phyloP scores from a whole-genome alignment of 495 filamentous ascomycete genomes.

The Pyronema omphalodes region DNA sequence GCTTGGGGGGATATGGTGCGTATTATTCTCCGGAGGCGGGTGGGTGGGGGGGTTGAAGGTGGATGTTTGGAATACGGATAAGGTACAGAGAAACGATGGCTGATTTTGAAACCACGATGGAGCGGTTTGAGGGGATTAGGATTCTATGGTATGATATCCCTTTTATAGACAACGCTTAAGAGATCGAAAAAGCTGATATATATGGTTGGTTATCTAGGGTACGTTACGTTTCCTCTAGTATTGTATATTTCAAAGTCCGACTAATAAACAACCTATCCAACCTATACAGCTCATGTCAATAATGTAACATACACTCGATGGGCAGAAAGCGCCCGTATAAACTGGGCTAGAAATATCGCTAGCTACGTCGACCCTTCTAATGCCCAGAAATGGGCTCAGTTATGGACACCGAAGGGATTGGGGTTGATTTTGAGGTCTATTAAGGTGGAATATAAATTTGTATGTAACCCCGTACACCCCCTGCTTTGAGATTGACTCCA shows the following conservation, averaged over 20 bases:
- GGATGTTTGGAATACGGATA: too few species aligned
- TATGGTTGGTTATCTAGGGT: background rate
- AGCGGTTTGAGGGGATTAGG: constrained; percentile 25
- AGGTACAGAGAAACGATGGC: too few species aligned
- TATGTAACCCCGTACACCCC: too few species aligned
- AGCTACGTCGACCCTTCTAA: constrained; percentile 47
- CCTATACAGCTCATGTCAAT: constrained; percentile 60
- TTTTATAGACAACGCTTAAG: background rate
- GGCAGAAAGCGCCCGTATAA: constrained; percentile 67
- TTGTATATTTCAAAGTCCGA: background rate
- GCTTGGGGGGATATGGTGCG: constrained; percentile 83
- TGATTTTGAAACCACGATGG: background rate
- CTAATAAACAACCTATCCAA: background rate
- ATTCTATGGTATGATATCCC: constrained; percentile 30
- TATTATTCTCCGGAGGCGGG: background rate
- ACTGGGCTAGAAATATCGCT: constrained; percentile 65
- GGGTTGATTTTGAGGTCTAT: constrained; percentile 73
- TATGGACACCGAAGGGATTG: constrained; percentile 44
- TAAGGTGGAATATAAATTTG: constrained; percentile 80
- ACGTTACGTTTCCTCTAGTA: background rate
- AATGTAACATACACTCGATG: constrained; percentile 72
- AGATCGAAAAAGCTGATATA: background rate
- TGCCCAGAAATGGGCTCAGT: constrained; percentile 46
- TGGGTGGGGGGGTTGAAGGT: background rate
- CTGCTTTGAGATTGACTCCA: too few species aligned